Conservation (phyloP, 2,329 filamentous ascomycete species). For the Scedosporium minutisporum region DNA sequence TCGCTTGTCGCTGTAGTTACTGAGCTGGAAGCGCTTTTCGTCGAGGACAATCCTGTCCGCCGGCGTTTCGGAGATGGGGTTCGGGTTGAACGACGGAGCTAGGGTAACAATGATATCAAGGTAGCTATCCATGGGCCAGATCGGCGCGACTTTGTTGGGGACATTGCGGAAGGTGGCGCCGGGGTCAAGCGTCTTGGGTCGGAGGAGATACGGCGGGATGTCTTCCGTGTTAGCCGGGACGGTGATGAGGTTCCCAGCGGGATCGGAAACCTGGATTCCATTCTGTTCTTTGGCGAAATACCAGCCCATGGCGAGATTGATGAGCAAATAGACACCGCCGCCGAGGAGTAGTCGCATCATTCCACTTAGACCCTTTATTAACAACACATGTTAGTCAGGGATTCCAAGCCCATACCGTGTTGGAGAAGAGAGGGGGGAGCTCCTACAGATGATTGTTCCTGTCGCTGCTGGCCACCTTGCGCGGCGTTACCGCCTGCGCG, state of each 20-base stretch:
- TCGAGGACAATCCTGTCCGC: constrained; percentile 63
- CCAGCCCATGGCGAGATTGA: constrained; percentile 49
- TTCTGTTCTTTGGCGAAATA: constrained; percentile 37
- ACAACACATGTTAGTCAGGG: not conserved
- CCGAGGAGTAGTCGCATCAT: constrained; percentile 39
- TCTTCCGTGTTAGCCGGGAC: constrained; percentile 43
- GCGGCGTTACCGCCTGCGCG: constrained; percentile 8
- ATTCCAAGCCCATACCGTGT: not conserved
- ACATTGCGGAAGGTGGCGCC: constrained; percentile 54
- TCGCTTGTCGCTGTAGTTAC: constrained; percentile 70
- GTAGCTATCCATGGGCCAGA: constrained; percentile 72
- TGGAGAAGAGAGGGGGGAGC: not conserved
- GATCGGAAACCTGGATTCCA: constrained; percentile 37
- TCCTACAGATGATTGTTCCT: not conserved
- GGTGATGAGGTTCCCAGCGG: constrained; percentile 41
- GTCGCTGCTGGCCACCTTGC: not conserved
- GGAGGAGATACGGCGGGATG: constrained; percentile 56
- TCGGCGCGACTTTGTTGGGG: constrained; percentile 67
- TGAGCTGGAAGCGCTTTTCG: constrained; percentile 71
- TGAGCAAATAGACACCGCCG: constrained; percentile 45
- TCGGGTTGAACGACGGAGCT: constrained; percentile 62
- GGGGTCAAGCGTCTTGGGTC: constrained; percentile 50
- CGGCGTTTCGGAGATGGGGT: constrained; percentile 55
- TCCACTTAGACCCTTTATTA: not conserved
- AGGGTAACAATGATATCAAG: constrained; percentile 82